A percentile compares a stretch with the other conserved stretches of the same genome.
phyloP scores from a whole-genome alignment of 1,284 basidiomycete genomes.

The Erythrobasidium hasegawianum region DNA sequence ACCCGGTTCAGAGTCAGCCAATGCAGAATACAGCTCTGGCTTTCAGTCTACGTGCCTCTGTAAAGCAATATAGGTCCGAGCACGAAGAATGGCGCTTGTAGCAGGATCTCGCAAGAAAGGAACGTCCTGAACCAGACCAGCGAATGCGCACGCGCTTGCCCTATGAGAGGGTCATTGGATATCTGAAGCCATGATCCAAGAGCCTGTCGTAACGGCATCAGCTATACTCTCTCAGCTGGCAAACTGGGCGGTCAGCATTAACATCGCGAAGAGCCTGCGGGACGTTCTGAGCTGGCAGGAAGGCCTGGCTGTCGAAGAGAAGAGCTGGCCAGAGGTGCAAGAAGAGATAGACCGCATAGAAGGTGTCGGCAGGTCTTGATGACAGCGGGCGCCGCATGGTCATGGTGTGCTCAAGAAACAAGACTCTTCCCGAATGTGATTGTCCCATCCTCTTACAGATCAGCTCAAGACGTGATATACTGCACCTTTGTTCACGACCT shows the following conservation, averaged over 20 bases:
- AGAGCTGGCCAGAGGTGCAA: conserved; percentile 1
- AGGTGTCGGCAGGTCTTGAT: neutral
- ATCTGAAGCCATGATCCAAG: neutral
- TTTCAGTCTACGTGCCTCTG: conserved; percentile 13
- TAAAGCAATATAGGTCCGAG: conserved; percentile 4
- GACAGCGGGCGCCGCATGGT: neutral
- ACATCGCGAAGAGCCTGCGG: neutral
- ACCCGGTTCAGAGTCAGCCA: neutral
- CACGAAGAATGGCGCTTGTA: conserved; percentile 22
- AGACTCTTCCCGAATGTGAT: too few species aligned
- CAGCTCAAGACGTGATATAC: too few species aligned
- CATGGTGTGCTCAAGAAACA: too few species aligned
- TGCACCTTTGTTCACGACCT: too few species aligned
- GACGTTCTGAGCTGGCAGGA: neutral
- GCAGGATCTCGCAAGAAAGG: conserved; percentile 6
- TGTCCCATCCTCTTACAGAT: too few species aligned
- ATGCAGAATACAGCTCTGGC: too few species aligned
- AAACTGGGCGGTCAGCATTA: too few species aligned
- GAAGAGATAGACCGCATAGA: conserved; percentile 13
- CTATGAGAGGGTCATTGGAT: conserved; percentile 23
- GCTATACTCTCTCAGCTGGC: too few species aligned
- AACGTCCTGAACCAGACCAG: conserved; percentile 20
- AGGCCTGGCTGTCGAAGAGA: conserved; percentile 4
- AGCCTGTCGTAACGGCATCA: neutral
- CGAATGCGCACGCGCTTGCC: neutral